Percentiles rank a stretch among this genome's conserved stretches.
These are phyloP conservation scores for Blastocladiella britannica DNA, from an alignment of 192 early-diverging fungal species.

Conservation along the genomic window DNA sequence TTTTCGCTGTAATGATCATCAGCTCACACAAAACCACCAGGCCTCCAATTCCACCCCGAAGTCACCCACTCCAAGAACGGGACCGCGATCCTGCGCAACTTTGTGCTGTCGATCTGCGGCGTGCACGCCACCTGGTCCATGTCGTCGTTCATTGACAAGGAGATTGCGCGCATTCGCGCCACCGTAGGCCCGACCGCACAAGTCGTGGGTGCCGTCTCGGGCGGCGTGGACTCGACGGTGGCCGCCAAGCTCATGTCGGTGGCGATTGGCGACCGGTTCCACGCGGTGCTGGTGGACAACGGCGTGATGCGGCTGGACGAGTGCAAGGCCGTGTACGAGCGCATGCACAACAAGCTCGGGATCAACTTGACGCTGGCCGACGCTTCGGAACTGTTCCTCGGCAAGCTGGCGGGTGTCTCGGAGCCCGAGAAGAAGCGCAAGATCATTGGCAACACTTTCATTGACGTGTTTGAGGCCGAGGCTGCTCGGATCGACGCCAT, in stretches of 20 bases:
- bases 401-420: conserved; percentile 68
- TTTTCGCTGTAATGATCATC: no score
- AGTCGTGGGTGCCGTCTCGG: conserved; percentile 91
- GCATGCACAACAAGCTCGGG: conserved; percentile 67
- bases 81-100: conserved; percentile 67
- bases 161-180: conserved; percentile 75
- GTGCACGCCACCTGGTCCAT: conserved; percentile 83
- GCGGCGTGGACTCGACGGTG: conserved; percentile 91
- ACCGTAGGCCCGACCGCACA: conserved; percentile 78
- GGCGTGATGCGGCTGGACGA: conserved; percentile 98
- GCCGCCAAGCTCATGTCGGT: conserved; percentile 90
- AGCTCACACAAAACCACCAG: no score
- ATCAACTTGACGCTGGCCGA: conserved; percentile 91
- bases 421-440: conserved; percentile 96
- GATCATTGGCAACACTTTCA: conserved; percentile 97
- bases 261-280: conserved; percentile 96
- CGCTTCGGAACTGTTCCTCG: conserved; percentile 63
- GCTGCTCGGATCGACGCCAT: conserved; percentile 66
- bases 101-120: conserved; percentile 75
- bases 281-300: conserved; percentile 93
- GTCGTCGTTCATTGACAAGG: conserved; percentile 90
- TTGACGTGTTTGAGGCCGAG: conserved; percentile 92
- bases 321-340: conserved; percentile 64
- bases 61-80: conserved; percentile 91
- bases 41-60: conserved; percentile 98